phyloP scores from a whole-genome alignment of 2,329 filamentous ascomycete genomes.

The Thermothelomyces thermophilus region DNA sequence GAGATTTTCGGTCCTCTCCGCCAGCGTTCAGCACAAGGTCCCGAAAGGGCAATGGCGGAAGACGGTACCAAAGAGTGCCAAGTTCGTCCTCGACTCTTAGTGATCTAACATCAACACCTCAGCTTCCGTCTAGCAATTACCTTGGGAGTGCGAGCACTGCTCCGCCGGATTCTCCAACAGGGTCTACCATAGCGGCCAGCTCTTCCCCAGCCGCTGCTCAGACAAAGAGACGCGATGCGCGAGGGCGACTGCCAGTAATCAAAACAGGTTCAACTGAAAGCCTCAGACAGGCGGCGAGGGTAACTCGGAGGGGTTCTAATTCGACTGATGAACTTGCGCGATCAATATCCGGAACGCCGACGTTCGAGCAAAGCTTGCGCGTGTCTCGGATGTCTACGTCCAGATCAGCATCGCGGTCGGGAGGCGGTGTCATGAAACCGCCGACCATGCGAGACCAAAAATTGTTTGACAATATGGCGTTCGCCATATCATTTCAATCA shows the following conservation, averaged over 20 bases:
- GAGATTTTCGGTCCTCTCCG: constrained; percentile 24
- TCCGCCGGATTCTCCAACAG: constrained; percentile 15
- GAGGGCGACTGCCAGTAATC: constrained; percentile 20
- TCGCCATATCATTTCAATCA: constrained; percentile 69
- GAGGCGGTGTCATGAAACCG: constrained; percentile 16
- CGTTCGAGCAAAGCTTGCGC: constrained; percentile 34
- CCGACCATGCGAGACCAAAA: constrained; percentile 16
- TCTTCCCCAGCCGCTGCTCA: constrained; percentile 32
- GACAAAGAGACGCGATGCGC: constrained; percentile 26
- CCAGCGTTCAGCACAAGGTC: constrained; percentile 21
- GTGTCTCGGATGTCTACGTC: constrained; percentile 22
- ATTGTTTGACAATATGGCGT: constrained; percentile 76
- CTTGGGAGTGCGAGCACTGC: constrained; percentile 32
- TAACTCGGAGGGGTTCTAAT: constrained; percentile 23
- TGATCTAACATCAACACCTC: constrained; percentile 35
- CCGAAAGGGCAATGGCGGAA: constrained; percentile 5
- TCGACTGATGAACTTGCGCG: constrained; percentile 45
- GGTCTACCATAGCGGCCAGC: constrained; percentile 14
- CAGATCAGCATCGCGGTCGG: constrained; percentile 25
- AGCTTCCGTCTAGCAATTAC: constrained; percentile 32
- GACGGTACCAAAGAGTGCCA: background rate
- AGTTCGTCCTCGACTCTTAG: constrained; percentile 36
- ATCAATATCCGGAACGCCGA: constrained; percentile 33
- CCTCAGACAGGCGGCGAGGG: constrained; percentile 26
- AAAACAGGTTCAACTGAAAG: constrained; percentile 26